These are phyloP conservation scores for Phytophthora pinifolia DNA, from an alignment of 352 stramenopile genomes.

Conservation along the genomic window DNA sequence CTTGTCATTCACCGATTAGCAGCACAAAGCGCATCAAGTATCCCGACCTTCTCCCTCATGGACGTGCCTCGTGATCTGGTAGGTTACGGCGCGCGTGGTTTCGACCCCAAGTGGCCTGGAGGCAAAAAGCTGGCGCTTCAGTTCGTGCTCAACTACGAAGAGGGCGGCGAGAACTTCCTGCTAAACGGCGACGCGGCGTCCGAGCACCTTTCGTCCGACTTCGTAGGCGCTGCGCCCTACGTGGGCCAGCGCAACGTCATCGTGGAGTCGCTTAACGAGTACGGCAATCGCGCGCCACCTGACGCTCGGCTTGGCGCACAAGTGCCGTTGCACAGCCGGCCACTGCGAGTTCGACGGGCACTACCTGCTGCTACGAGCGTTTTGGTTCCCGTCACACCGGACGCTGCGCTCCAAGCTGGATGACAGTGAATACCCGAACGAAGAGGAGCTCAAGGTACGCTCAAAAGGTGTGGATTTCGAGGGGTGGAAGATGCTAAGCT, in stretches of 20 bases:
- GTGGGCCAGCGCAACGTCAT: slow-evolving; percentile 85
- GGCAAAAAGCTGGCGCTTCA: slow-evolving; percentile 89
- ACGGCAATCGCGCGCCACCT: slow-evolving; percentile 83
- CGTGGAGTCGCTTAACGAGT: slow-evolving; percentile 97
- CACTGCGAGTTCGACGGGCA: slow-evolving; percentile 53
- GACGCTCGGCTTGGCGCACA: slow-evolving; percentile 8
- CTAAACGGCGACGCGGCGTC: slow-evolving; percentile 89
- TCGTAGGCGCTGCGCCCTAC: slow-evolving; percentile 83
- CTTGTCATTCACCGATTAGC: slow-evolving; percentile 48
- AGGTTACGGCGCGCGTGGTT: slow-evolving; percentile 79
- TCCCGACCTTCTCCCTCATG: neutral
- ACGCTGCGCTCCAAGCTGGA: slow-evolving; percentile 33
- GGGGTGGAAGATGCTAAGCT: too few relatives aligned
- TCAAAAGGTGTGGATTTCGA: too few relatives aligned
- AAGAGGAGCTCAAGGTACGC: too few relatives aligned
- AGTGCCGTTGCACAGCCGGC: slow-evolving; percentile 35
- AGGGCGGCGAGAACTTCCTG: slow-evolving; percentile 94
- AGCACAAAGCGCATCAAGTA: neutral
- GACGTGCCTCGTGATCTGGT: slow-evolving; percentile 71
- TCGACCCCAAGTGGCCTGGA: slow-evolving; percentile 81
- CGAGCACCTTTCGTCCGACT: slow-evolving; percentile 93
- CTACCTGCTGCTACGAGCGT: slow-evolving; percentile 31
- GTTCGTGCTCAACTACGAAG: slow-evolving; percentile 98
- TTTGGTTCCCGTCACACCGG: slow-evolving; percentile 42
- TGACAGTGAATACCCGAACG: too few relatives aligned